Evolutionary conservation across 306 rosid genomes (phyloP).

Genomic region (Vicia villosa): DNA sequence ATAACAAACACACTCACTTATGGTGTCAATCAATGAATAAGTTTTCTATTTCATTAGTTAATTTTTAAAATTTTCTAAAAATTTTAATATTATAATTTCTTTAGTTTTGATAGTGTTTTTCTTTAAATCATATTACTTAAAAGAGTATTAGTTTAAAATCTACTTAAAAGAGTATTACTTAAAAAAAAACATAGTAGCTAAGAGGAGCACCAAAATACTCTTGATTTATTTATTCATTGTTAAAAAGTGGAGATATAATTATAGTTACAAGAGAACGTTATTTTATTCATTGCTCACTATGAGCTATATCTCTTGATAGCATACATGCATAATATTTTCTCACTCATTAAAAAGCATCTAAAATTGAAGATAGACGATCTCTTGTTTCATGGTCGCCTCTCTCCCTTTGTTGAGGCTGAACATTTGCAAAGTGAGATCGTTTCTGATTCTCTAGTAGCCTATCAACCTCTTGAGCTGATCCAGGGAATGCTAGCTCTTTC

Average conservation of each 20-base stretch:
- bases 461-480: conserved; percentile 33
- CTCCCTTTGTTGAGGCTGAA: conserved; percentile 11
- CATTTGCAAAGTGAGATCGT: conserved; percentile 42
- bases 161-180: no score
- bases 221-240: neutral
- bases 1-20: no score
- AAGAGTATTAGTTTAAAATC: no score
- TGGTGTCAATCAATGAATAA: no score
- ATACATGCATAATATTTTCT: neutral
- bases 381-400: neutral
- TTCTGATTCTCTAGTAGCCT: conserved; percentile 29
- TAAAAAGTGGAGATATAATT: conserved; percentile 5
- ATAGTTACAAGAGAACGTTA: neutral
- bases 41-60: no score
- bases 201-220: no score
- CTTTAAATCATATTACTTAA: no score
- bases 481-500: conserved; percentile 34
- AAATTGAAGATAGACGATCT: conserved; percentile 24
- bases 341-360: conserved; percentile 21
- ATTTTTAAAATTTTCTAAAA: no score
- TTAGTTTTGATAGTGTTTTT: no score
- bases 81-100: no score
- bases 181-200: no score
- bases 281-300: neutral
- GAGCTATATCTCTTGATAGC: neutral